Percentiles rank a stretch among this genome's conserved stretches.
Conservation (phyloP, 2,329 filamentous ascomycete species). For the Tolypocladium cylindrosporum region DNA sequence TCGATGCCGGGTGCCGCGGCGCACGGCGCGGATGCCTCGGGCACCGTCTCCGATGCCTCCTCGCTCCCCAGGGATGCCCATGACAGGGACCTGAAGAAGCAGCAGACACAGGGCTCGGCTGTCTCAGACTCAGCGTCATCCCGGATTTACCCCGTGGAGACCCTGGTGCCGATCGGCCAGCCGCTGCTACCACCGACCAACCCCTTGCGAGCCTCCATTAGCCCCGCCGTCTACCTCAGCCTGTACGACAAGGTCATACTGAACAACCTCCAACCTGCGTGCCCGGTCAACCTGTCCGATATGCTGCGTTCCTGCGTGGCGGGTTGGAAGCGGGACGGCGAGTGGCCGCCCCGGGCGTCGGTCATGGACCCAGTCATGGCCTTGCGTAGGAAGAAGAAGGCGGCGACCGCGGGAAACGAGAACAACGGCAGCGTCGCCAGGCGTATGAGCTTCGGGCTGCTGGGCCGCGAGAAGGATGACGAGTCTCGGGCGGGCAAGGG, state of each 20-base stretch:
- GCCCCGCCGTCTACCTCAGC: conserved; percentile 60
- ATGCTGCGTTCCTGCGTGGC: conserved; percentile 72
- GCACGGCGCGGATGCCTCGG: conserved; percentile 20
- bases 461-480: conserved; percentile 30
- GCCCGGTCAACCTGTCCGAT: conserved; percentile 79
- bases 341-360: conserved; percentile 65
- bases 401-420: conserved; percentile 10
- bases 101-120: conserved; percentile 22
- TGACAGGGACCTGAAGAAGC: conserved; percentile 19
- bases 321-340: conserved; percentile 87
- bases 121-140: conserved; percentile 12
- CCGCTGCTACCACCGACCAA: conserved; percentile 66
- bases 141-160: conserved; percentile 41
- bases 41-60: conserved; percentile 31
- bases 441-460: conserved; percentile 37
- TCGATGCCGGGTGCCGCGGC: conserved; percentile 13
- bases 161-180: conserved; percentile 60
- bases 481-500: conserved; percentile 23
- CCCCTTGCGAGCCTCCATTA: conserved; percentile 68
- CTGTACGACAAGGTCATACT: conserved; percentile 87
- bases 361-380: conserved; percentile 26
- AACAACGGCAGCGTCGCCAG: conserved; percentile 21
- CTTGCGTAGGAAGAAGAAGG: conserved; percentile 30
- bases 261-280: conserved; percentile 68
- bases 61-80: conserved; percentile 27